Percentiles rank a stretch among this genome's conserved stretches.
Conservation (phyloP, 2,329 filamentous ascomycete species). For the Colletotrichum limetticola region DNA sequence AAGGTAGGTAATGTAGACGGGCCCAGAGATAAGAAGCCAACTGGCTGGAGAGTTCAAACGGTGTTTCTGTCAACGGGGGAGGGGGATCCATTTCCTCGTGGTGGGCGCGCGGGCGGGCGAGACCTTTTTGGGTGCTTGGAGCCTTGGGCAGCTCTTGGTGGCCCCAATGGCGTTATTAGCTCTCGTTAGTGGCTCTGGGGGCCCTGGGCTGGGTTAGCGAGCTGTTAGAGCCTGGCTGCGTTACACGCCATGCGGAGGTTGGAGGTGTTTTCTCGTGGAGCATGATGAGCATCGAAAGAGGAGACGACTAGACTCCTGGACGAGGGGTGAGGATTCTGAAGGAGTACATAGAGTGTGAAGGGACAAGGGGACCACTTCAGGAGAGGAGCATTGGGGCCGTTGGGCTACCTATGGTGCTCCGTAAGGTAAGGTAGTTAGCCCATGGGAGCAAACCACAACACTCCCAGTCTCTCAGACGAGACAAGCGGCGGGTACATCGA, state of each 20-base stretch:
- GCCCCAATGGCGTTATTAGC: slow-evolving; percentile 31
- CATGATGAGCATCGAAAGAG: neutral
- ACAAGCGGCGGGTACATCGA: slow-evolving; percentile 8
- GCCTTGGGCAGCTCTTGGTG: slow-evolving; percentile 5
- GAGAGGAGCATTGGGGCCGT: neutral
- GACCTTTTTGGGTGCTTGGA: neutral
- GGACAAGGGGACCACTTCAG: neutral
- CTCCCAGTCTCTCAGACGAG: neutral
- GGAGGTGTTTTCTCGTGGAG: neutral
- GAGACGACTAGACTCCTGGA: neutral
- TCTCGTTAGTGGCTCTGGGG: slow-evolving; percentile 4
- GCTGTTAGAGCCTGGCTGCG: slow-evolving; percentile 17
- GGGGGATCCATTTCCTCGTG: slow-evolving; percentile 14
- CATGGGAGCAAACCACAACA: neutral
- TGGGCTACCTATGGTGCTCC: no score
- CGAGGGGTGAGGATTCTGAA: no score
- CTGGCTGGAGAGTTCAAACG: slow-evolving; percentile 13
- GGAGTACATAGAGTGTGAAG: neutral
- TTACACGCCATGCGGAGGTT: slow-evolving; percentile 27
- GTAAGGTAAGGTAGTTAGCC: no score
- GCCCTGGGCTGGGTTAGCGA: slow-evolving; percentile 21
- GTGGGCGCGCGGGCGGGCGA: slow-evolving; percentile 8
- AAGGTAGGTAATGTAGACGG: neutral
- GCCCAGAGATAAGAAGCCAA: neutral
- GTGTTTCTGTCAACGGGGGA: slow-evolving; percentile 13